These are phyloP conservation scores for Poronia punctata DNA, from an alignment of 495 filamentous ascomycete genomes.

Conservation along the genomic window DNA sequence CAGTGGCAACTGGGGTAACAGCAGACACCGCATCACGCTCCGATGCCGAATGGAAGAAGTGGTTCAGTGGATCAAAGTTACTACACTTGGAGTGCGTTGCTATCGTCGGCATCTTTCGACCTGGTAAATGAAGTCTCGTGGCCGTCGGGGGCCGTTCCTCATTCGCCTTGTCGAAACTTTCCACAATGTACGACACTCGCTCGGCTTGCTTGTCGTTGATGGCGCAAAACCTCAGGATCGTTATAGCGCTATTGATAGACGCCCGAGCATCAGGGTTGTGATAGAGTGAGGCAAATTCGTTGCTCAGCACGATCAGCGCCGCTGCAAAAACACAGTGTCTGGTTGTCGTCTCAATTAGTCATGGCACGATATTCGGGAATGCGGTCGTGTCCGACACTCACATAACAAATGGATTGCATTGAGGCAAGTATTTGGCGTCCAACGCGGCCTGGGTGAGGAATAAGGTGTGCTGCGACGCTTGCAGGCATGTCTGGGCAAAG, in stretches of 20 bases:
- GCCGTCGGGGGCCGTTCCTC: constrained; percentile 6
- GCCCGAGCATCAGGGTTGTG: constrained; percentile 46
- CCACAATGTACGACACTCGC: constrained; percentile 57
- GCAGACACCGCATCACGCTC: constrained; percentile 16
- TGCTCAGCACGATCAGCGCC: constrained; percentile 59
- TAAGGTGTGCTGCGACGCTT: constrained; percentile 61
- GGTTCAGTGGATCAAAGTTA: constrained; percentile 24
- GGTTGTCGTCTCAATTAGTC: constrained; percentile 1
- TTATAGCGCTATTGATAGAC: constrained; percentile 52
- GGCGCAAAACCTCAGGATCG: constrained; percentile 54
- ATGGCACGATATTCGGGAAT: too few relatives aligned
- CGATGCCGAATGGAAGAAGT: constrained; percentile 24
- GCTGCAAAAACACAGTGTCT: constrained; percentile 69
- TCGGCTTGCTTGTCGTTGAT: constrained; percentile 58
- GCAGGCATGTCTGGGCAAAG: constrained; percentile 64
- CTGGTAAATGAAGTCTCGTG: constrained; percentile 15
- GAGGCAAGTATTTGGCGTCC: constrained; percentile 54
- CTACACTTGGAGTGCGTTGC: constrained; percentile 20
- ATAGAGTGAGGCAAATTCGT: constrained; percentile 62
- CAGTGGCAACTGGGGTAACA: too few relatives aligned
- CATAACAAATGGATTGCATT: constrained; percentile 62
- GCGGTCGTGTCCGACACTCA: too few relatives aligned
- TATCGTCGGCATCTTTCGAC: constrained; percentile 18
- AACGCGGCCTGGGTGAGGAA: constrained; percentile 52
- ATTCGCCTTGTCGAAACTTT: constrained; percentile 48